These are phyloP conservation scores for Dendrobium huoshanense DNA, from an alignment of 106 monocot species.

Conservation along the genomic window DNA sequence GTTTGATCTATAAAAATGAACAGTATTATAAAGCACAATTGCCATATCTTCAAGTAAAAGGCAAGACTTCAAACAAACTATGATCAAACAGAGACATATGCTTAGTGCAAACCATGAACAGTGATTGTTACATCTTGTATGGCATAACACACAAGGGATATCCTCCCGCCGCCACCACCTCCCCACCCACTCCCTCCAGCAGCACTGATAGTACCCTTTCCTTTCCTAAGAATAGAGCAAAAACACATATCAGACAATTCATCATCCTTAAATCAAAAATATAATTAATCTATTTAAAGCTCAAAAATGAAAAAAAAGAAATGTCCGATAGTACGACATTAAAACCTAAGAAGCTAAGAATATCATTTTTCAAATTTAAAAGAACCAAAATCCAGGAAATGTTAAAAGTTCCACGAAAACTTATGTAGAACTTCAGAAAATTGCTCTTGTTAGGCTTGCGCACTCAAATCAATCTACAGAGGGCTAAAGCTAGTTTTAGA, in stretches of 20 bases:
- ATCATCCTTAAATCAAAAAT: neutral
- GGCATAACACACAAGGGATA: constrained; percentile 81
- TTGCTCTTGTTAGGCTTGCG: neutral
- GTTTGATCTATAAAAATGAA: neutral
- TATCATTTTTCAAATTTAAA: neutral
- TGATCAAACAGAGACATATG: constrained; percentile 1
- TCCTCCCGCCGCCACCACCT: constrained; percentile 92
- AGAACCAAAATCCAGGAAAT: neutral
- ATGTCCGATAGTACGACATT: neutral
- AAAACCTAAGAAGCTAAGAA: neutral
- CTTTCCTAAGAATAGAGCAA: constrained; percentile 47
- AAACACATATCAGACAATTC: neutral
- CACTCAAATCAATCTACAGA: neutral
- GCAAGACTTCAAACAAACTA: neutral
- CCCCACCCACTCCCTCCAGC: constrained; percentile 96
- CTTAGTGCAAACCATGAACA: constrained; percentile 62
- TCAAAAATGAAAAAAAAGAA: neutral
- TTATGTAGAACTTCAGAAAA: constrained; percentile 2
- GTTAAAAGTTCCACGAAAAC: neutral
- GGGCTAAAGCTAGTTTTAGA: neutral
- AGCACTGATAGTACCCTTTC: constrained; percentile 89
- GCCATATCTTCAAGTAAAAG: neutral
- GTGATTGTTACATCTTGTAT: constrained; percentile 71
- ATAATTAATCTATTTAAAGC: neutral
- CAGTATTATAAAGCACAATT: neutral